Conservation (phyloP, 148 eudicot genomes). For the Persicaria tinctoria region DNA sequence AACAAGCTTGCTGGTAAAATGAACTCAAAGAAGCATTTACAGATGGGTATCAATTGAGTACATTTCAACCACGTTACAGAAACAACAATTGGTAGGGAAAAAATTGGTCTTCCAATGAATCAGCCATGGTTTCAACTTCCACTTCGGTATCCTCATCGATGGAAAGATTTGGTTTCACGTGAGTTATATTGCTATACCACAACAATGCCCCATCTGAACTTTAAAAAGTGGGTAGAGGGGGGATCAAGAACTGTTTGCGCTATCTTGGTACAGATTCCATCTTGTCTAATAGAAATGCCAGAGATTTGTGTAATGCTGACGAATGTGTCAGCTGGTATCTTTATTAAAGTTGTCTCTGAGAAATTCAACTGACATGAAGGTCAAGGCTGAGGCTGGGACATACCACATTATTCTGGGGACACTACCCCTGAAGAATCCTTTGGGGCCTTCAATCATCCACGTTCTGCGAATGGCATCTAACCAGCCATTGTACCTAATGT, state of each 20-base stretch:
- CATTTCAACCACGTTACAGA: not conserved
- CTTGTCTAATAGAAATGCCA: not conserved
- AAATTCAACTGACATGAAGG: conserved; percentile 88
- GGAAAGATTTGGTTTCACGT: not conserved
- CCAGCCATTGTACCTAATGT: conserved; percentile 79
- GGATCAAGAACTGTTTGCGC: not conserved
- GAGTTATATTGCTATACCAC: not conserved
- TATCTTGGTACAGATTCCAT: not conserved
- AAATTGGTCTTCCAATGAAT: not conserved
- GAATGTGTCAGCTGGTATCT: not conserved
- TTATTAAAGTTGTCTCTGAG: conserved; percentile 60
- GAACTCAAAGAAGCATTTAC: conserved; percentile 4
- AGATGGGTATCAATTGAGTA: not conserved
- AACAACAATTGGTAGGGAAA: not conserved
- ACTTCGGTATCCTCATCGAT: not conserved
- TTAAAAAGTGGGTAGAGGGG: not conserved
- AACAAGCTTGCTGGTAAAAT: not conserved
- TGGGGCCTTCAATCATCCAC: conserved; percentile 64
- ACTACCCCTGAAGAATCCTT: conserved; percentile 77
- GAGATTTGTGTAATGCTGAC: not conserved
- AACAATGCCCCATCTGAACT: conserved; percentile 4
- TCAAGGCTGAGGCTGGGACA: conserved; percentile 84
- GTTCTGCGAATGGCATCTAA: conserved; percentile 54
- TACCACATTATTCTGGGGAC: conserved; percentile 82
- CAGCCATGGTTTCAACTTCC: not conserved